Percentiles rank a stretch among this genome's conserved stretches.
These are phyloP conservation scores for Geranium incanum DNA, from an alignment of 441 rosid species.

Conservation along the genomic window DNA sequence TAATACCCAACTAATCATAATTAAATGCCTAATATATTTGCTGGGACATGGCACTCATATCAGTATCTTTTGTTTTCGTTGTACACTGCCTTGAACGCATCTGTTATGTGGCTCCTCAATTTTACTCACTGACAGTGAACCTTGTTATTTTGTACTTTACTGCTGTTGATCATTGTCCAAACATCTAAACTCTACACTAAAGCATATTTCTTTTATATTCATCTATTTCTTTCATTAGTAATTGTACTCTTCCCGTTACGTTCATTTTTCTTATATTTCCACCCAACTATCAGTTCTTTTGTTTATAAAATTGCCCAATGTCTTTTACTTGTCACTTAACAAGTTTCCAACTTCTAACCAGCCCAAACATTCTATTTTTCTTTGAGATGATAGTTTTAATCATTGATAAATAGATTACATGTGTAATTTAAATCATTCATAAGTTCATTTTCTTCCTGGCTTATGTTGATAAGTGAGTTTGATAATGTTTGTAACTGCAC, in stretches of 20 bases:
- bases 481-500: background rate
- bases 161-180: background rate
- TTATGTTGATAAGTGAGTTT: slow-evolving; percentile 1
- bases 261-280: background rate
- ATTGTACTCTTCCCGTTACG: background rate
- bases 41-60: no score
- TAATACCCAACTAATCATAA: no score
- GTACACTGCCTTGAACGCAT: background rate
- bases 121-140: background rate
- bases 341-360: slow-evolving; percentile 2
- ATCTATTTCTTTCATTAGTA: background rate
- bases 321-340: background rate
- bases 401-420: background rate
- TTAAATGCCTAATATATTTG: no score
- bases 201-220: background rate
- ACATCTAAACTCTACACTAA: background rate
- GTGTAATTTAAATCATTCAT: background rate
- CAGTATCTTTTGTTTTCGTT: background rate
- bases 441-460: background rate
- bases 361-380: slow-evolving; percentile 6
- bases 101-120: background rate
- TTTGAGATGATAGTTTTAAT: background rate
- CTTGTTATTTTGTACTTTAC: background rate
- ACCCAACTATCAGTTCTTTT: background rate
- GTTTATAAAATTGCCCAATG: background rate